Evolutionary conservation across 2,329 filamentous ascomycete species (phyloP).

Genomic region (Chaetomium olivaceum): DNA sequence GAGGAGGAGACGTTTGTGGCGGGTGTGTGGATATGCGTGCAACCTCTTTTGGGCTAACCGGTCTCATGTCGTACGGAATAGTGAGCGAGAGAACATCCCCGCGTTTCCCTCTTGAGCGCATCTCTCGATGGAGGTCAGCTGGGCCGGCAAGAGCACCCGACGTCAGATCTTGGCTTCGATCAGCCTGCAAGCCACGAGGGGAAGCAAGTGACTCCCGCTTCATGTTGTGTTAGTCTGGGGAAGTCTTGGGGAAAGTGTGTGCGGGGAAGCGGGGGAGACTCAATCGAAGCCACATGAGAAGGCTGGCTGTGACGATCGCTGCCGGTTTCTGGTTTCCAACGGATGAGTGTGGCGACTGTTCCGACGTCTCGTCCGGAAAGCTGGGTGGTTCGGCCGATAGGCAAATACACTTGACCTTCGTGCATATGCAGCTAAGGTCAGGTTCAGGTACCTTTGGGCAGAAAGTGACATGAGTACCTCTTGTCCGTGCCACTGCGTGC

Average conservation of each 20-base stretch:
- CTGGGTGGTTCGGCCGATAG: conserved; percentile 25
- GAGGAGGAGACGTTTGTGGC: neutral
- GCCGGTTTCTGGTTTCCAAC: conserved; percentile 11
- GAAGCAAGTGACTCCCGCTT: conserved; percentile 11
- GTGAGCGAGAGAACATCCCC: neutral
- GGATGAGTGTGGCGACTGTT: conserved; percentile 28
- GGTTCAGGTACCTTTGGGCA: neutral
- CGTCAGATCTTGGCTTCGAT: conserved; percentile 19
- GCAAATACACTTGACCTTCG: conserved; percentile 13
- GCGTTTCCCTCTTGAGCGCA: neutral
- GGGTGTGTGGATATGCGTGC: neutral
- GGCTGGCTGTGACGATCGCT: conserved; percentile 14
- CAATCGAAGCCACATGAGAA: conserved; percentile 16
- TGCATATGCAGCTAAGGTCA: conserved; percentile 23
- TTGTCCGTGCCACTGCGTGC: neutral
- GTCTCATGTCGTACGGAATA: too few relatives aligned
- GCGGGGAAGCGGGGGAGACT: neutral
- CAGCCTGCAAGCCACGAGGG: conserved; percentile 21
- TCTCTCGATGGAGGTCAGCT: conserved; percentile 8
- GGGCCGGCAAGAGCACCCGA: conserved; percentile 19
- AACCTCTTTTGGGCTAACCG: neutral
- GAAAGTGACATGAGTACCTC: neutral
- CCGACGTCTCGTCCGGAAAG: conserved; percentile 26
- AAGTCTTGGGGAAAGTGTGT: conserved; percentile 11
- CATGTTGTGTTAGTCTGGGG: conserved; percentile 18